Evolutionary conservation across 305 asterid species (phyloP).

Genomic region (Rubia tinctorum): DNA sequence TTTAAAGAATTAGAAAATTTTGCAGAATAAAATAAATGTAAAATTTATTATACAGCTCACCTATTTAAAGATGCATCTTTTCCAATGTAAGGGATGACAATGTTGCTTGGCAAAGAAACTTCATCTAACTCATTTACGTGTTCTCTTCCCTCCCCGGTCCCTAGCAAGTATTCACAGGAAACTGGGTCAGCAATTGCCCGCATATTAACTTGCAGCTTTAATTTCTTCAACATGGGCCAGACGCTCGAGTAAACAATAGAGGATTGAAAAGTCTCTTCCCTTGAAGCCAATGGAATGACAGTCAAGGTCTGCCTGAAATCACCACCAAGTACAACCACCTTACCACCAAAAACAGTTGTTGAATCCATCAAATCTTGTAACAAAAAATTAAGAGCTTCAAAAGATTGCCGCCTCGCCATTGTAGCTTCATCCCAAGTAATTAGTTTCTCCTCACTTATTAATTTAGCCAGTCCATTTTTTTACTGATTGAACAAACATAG

Average conservation of each 20-base stretch:
- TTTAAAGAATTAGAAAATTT: not conserved
- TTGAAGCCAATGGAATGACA: not conserved
- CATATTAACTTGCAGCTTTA: not conserved
- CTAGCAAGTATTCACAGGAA: not conserved
- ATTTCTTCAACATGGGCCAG: not conserved
- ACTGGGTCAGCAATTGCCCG: no score
- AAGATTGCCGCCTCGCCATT: no score
- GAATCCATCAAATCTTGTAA: no score
- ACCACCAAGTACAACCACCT: no score
- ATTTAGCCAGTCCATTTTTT: no score
- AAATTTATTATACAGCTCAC: not conserved
- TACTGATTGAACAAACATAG: no score
- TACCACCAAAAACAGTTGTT: no score
- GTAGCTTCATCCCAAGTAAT: no score
- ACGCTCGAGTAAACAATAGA: not conserved
- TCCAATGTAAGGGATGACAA: not conserved
- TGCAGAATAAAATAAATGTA: no score
- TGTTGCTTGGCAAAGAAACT: not conserved
- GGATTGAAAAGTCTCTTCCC: not conserved
- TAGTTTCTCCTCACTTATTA: no score
- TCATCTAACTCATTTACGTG: not conserved
- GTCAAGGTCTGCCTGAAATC: not conserved
- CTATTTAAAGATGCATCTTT: not conserved
- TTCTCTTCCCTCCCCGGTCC: not conserved
- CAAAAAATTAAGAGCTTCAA: no score